A percentile compares a stretch with the other conserved stretches of the same genome.
phyloP scores from a whole-genome alignment of 2,329 filamentous ascomycete genomes.

The Lachnellula willkommii region DNA sequence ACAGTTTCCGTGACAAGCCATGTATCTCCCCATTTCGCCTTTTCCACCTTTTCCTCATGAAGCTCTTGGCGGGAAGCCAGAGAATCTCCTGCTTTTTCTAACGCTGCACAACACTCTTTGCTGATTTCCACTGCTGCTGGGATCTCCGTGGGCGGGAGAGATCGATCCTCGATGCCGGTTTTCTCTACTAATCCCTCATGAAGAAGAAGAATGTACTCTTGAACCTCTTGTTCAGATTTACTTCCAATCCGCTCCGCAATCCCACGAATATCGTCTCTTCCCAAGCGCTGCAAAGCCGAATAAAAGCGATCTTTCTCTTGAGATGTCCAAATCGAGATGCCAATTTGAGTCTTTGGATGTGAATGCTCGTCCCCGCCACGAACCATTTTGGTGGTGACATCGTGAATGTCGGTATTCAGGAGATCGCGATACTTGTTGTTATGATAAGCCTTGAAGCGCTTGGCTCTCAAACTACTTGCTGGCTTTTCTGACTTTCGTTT shows the following conservation, averaged over 20 bases:
- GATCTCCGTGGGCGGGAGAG: constrained; percentile 49
- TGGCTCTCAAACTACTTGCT: constrained; percentile 19
- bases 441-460: constrained; percentile 38
- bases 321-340: constrained; percentile 63
- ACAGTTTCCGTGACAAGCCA: constrained; percentile 57
- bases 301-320: constrained; percentile 70
- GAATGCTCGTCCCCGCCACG: constrained; percentile 24
- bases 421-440: constrained; percentile 45
- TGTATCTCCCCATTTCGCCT: constrained; percentile 50
- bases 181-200: constrained; percentile 38
- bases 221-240: constrained; percentile 71
- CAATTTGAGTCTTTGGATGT: constrained; percentile 53
- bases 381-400: constrained; percentile 37
- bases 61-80: constrained; percentile 60
- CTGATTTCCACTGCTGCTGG: constrained; percentile 71
- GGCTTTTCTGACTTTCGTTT: constrained; percentile 21
- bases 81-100: constrained; percentile 65
- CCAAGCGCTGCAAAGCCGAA: constrained; percentile 56
- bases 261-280: constrained; percentile 53
- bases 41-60: constrained; percentile 56
- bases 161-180: constrained; percentile 13
- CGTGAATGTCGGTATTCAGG: constrained; percentile 54
- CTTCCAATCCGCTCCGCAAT: constrained; percentile 60
- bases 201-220: constrained; percentile 62
- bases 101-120: constrained; percentile 54